These are phyloP conservation scores for Polychytrium aggregatum DNA, from an alignment of 192 early-diverging fungal species.

Conservation along the genomic window DNA sequence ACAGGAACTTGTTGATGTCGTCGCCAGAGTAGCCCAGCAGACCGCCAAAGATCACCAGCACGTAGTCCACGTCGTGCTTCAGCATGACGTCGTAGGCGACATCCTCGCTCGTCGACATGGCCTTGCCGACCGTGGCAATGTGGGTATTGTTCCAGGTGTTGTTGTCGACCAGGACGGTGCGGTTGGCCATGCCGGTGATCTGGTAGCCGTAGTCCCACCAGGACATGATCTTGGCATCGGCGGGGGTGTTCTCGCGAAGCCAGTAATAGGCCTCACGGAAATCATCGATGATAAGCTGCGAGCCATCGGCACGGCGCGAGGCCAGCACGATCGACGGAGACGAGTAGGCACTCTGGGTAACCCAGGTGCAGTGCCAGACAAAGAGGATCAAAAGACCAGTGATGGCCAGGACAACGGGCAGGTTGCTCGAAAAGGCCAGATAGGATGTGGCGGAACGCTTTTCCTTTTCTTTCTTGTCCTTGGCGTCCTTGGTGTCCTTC, in stretches of 20 bases:
- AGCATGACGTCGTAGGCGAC: slow-evolving; percentile 85
- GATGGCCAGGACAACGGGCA: slow-evolving; percentile 44
- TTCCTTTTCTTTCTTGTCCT: slow-evolving; percentile 5
- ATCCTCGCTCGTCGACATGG: slow-evolving; percentile 84
- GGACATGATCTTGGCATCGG: slow-evolving; percentile 88
- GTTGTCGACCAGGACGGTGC: slow-evolving; percentile 96
- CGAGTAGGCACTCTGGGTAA: slow-evolving; percentile 95
- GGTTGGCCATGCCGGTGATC: slow-evolving; percentile 97
- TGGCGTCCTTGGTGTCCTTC: slow-evolving; percentile 1
- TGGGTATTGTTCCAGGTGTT: slow-evolving; percentile 99
- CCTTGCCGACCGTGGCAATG: slow-evolving; percentile 95
- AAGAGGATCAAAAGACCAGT: slow-evolving; percentile 73
- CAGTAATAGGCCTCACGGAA: slow-evolving; percentile 99
- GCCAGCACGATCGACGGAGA: slow-evolving; percentile 97
- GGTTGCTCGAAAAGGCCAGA: not conserved
- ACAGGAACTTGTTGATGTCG: slow-evolving; percentile 99
- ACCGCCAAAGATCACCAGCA: slow-evolving; percentile 93
- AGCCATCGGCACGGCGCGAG: slow-evolving; percentile 75
- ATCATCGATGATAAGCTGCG: slow-evolving; percentile 95
- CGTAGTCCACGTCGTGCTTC: slow-evolving; percentile 92
- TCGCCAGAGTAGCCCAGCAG: slow-evolving; percentile 97
- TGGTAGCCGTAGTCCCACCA: slow-evolving; percentile 99
- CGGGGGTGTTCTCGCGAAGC: slow-evolving; percentile 91
- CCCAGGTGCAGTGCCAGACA: slow-evolving; percentile 97
- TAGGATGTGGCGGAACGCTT: slow-evolving; percentile 4